Evolutionary conservation across 2,329 filamentous ascomycete genomes (phyloP).

Genomic region (Fusarium sp.): DNA sequence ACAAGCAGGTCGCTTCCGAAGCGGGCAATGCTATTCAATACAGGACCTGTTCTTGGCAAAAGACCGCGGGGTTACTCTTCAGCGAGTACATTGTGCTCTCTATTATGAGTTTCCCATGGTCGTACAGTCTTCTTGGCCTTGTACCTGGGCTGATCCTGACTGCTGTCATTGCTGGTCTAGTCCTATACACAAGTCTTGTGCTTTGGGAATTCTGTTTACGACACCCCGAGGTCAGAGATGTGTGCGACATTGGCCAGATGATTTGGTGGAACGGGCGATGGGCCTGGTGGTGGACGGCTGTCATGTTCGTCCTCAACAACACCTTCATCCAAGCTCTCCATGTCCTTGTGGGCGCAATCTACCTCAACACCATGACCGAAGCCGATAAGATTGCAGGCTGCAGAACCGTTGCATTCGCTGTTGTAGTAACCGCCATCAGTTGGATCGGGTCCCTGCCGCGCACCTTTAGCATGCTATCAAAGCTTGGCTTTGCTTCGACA

Average conservation of each 20-base stretch:
- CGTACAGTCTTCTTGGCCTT: conserved; percentile 86
- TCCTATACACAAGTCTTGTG: conserved; percentile 77
- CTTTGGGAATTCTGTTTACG: conserved; percentile 88
- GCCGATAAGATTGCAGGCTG: conserved; percentile 70
- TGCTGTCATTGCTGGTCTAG: conserved; percentile 78
- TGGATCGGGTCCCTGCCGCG: conserved; percentile 85
- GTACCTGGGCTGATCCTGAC: conserved; percentile 88
- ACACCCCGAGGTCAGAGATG: conserved; percentile 89
- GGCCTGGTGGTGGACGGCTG: conserved; percentile 75
- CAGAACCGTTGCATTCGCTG: conserved; percentile 84
- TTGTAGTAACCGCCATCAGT: conserved; percentile 79
- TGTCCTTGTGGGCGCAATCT: conserved; percentile 85
- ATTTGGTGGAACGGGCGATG: conserved; percentile 86
- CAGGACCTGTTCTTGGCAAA: conserved; percentile 92
- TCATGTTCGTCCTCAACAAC: conserved; percentile 95
- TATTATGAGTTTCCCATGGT: conserved; percentile 96
- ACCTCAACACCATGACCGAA: conserved; percentile 87
- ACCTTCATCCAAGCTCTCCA: conserved; percentile 88
- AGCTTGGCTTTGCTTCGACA: conserved; percentile 82
- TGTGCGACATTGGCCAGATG: conserved; percentile 93
- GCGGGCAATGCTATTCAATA: conserved; percentile 86
- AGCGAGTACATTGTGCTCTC: conserved; percentile 92
- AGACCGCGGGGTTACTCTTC: conserved; percentile 91
- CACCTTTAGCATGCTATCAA: conserved; percentile 84
- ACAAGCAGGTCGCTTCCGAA: conserved; percentile 80